Evolutionary conservation across 495 filamentous ascomycete species (phyloP).

Genomic region (Aspergillus affinis): DNA sequence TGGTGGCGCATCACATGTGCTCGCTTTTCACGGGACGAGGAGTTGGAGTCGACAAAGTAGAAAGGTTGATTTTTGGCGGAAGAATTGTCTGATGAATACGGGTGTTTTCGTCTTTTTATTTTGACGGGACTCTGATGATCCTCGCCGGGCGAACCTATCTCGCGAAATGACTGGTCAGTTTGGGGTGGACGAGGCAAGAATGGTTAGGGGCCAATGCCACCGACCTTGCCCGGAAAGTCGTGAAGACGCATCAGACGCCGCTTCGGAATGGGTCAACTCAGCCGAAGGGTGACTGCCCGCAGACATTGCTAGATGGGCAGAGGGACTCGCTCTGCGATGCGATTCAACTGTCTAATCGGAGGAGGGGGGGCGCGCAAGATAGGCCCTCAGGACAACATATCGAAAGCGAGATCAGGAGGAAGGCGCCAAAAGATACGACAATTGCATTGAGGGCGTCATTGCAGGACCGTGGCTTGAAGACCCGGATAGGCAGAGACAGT

Average conservation of each 20-base stretch:
- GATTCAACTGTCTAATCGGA: slow-evolving; percentile 15
- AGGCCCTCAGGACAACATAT: slow-evolving; percentile 27
- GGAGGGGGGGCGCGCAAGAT: background rate
- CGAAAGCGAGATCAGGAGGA: slow-evolving; percentile 23
- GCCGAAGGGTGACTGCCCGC: slow-evolving; percentile 21
- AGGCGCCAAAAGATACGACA: slow-evolving; percentile 24
- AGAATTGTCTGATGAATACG: slow-evolving; percentile 19
- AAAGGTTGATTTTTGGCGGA: slow-evolving; percentile 36
- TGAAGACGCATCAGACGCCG: slow-evolving; percentile 7
- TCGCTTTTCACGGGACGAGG: slow-evolving; percentile 46
- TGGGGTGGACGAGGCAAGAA: too few species aligned
- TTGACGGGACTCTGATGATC: slow-evolving; percentile 18
- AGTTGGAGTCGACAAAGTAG: slow-evolving; percentile 47
- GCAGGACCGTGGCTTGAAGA: slow-evolving; percentile 11
- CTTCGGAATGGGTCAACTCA: slow-evolving; percentile 16
- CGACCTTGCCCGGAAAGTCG: background rate
- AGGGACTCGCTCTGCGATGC: slow-evolving; percentile 7
- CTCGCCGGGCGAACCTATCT: slow-evolving; percentile 23
- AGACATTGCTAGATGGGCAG: slow-evolving; percentile 28
- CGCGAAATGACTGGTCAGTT: slow-evolving; percentile 2
- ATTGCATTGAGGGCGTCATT: slow-evolving; percentile 24
- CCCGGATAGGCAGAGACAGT: background rate
- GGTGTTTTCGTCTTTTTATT: slow-evolving; percentile 28
- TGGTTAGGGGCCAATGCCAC: background rate
- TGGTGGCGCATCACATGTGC: slow-evolving; percentile 53